These are phyloP conservation scores for Amphibolis antarctica DNA, from an alignment of 106 monocot genomes.

Conservation along the genomic window DNA sequence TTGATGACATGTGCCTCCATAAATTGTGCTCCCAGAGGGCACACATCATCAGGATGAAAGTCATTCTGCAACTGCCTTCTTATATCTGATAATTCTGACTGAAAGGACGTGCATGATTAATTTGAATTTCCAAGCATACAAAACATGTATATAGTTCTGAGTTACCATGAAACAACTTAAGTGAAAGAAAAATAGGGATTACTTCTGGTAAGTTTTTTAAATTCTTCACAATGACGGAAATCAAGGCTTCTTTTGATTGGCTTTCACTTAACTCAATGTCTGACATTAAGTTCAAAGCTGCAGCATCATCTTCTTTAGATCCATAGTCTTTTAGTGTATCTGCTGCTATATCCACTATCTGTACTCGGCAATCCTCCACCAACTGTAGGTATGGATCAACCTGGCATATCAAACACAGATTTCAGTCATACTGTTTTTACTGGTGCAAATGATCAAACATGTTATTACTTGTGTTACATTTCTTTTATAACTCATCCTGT, in stretches of 20 bases:
- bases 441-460: too few species aligned
- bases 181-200: conserved; percentile 7
- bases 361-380: conserved; percentile 56
- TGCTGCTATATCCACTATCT: conserved; percentile 22
- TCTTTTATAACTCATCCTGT: too few species aligned
- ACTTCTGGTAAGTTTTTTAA: conserved; percentile 43
- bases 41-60: conserved; percentile 56
- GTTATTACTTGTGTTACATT: too few species aligned
- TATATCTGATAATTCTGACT: conserved; percentile 42
- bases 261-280: conserved; percentile 17
- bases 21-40: conserved; percentile 56
- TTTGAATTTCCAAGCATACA: background rate
- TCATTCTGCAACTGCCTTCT: conserved; percentile 42
- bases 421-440: too few species aligned
- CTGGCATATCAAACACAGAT: conserved; percentile 15
- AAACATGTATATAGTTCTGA: background rate
- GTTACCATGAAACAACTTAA: background rate
- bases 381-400: conserved; percentile 72
- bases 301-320: conserved; percentile 58
- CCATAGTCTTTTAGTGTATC: conserved; percentile 34
- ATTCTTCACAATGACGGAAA: conserved; percentile 41
- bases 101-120: conserved; percentile 11
- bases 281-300: conserved; percentile 49
- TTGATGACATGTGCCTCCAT: conserved; percentile 23
- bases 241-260: conserved; percentile 42